Conservation (phyloP, 2,329 filamentous ascomycete genomes). For the Fusarium pininemorale region DNA sequence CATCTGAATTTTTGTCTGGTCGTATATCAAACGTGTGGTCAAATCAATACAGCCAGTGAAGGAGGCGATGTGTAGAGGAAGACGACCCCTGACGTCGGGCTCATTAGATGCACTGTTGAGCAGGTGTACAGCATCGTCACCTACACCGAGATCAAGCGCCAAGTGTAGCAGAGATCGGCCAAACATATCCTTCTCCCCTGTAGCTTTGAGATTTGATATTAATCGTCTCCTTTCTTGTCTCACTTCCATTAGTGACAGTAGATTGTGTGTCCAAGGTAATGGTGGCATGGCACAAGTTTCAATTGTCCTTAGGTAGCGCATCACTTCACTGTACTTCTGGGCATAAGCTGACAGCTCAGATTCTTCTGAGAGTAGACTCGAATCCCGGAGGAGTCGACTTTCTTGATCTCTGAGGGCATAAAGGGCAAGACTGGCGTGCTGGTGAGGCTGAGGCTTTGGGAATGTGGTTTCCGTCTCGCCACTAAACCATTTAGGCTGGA, state of each 20-base stretch:
- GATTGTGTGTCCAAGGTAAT: not conserved
- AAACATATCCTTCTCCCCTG: not conserved
- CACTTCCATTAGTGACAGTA: not conserved
- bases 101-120: not conserved
- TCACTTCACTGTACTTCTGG: not conserved
- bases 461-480: not conserved
- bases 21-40: not conserved
- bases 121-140: not conserved
- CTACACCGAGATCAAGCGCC: not conserved
- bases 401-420: not conserved
- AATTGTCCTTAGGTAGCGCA: fast-evolving
- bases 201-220: fast-evolving
- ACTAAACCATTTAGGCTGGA: too few species aligned
- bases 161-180: not conserved
- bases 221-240: fast-evolving
- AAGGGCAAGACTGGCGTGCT: not conserved
- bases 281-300: fast-evolving
- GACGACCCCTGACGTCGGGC: not conserved
- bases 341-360: not conserved
- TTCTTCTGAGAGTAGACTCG: fast-evolving
- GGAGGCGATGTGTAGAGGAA: not conserved
- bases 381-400: fast-evolving
- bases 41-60: not conserved
- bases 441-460: fast-evolving
- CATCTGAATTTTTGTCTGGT: fast-evolving